These are phyloP conservation scores for Penicillium roqueforti DNA, from an alignment of 495 filamentous ascomycete species.

Conservation along the genomic window DNA sequence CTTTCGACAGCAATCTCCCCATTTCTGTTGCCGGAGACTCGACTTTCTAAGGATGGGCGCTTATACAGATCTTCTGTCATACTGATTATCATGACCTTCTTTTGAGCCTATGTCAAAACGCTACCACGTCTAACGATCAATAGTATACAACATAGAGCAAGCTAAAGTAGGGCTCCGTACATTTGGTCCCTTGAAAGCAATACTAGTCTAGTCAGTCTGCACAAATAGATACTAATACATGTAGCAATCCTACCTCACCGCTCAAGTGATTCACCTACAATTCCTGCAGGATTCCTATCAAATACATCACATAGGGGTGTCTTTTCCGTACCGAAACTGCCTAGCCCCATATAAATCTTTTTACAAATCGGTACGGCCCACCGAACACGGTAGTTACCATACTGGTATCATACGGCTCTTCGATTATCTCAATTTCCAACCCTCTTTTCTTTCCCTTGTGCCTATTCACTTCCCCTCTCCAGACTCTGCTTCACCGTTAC, in stretches of 20 bases:
- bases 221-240: not conserved
- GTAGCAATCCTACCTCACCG: not conserved
- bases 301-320: not conserved
- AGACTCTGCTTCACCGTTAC: slow-evolving; percentile 16
- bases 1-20: not conserved
- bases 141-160: not conserved
- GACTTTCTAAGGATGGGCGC: not conserved
- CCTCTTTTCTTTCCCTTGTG: slow-evolving; percentile 9
- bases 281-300: slow-evolving; percentile 1
- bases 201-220: not conserved
- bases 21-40: not conserved
- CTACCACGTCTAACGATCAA: not conserved
- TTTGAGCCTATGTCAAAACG: not conserved
- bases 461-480: slow-evolving; percentile 9
- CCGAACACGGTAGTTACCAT: slow-evolving; percentile 13
- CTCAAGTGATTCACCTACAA: not conserved
- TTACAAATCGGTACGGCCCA: not conserved
- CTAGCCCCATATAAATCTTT: not conserved
- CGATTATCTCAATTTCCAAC: slow-evolving; percentile 14
- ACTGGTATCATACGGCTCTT: slow-evolving; percentile 10
- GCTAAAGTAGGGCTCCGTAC: not conserved
- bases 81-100: not conserved
- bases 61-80: not conserved
- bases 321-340: slow-evolving; percentile 5
- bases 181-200: not conserved